These are phyloP conservation scores for Microthyrium microscopicum DNA, from an alignment of 2,329 filamentous ascomycete species.

Conservation along the genomic window DNA sequence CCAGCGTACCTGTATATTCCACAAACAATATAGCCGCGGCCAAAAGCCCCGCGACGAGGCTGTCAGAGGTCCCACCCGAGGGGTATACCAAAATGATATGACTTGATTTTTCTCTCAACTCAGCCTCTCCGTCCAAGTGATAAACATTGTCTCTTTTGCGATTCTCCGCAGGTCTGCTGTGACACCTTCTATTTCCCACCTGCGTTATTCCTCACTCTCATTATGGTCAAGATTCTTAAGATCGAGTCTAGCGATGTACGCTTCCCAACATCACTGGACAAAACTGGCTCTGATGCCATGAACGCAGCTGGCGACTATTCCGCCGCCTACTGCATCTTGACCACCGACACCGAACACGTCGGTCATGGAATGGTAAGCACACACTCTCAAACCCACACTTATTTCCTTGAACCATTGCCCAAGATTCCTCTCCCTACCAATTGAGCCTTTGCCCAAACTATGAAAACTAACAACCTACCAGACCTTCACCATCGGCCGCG, in stretches of 20 bases:
- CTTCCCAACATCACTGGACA: slow-evolving; percentile 94
- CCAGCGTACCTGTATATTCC: no score
- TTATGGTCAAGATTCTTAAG: not conserved
- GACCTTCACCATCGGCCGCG: slow-evolving; percentile 72
- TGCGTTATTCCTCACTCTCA: not conserved
- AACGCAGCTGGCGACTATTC: slow-evolving; percentile 89
- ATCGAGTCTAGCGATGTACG: slow-evolving; percentile 18
- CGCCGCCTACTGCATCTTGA: slow-evolving; percentile 79
- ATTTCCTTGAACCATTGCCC: no score
- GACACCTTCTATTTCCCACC: no score
- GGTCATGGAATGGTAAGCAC: slow-evolving; percentile 66
- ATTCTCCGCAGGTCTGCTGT: no score
- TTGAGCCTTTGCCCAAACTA: not conserved
- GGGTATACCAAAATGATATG: no score
- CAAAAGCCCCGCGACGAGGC: no score
- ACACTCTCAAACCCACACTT: no score
- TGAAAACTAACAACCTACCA: slow-evolving; percentile 9
- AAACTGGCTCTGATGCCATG: slow-evolving; percentile 95
- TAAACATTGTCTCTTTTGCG: no score
- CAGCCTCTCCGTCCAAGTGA: no score
- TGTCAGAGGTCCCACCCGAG: no score
- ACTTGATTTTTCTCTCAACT: no score
- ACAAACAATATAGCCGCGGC: no score
- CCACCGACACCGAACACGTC: slow-evolving; percentile 54
- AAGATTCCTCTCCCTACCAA: not conserved